These are phyloP conservation scores for Camellia sinensis DNA, from an alignment of 148 eudicot species.

Conservation along the genomic window DNA sequence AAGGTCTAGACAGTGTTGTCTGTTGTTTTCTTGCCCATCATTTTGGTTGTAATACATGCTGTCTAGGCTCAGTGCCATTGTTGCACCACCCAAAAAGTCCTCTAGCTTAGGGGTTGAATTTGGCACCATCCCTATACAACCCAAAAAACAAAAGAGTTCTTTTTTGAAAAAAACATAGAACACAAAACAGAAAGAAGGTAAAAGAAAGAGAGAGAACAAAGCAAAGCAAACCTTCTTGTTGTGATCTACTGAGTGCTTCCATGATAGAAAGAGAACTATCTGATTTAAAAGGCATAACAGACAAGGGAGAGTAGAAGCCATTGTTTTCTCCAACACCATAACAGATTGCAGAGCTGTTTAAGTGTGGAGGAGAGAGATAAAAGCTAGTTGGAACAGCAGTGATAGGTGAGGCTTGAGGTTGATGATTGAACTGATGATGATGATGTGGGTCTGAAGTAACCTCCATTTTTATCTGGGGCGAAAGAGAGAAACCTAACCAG, in stretches of 20 bases:
- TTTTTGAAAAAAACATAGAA: neutral
- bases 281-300: conserved; percentile 83
- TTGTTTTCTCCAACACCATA: conserved; percentile 49
- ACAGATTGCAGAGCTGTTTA: conserved; percentile 30
- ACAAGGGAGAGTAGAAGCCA: conserved; percentile 36
- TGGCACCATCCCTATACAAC: conserved; percentile 50
- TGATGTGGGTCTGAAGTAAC: conserved; percentile 19
- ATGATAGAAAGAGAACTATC: conserved; percentile 83
- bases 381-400: conserved; percentile 26
- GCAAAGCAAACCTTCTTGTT: conserved; percentile 47
- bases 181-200: neutral
- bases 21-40: conserved; percentile 15
- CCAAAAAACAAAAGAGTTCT: neutral
- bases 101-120: conserved; percentile 71
- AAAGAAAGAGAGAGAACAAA: neutral
- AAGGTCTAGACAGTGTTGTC: conserved; percentile 15
- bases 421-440: conserved; percentile 12
- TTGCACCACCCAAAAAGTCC: conserved; percentile 73
- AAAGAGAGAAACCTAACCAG: conserved; percentile 51
- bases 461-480: conserved; percentile 42
- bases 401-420: conserved; percentile 15
- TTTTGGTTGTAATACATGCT: conserved; percentile 49
- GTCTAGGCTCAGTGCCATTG: conserved; percentile 58
- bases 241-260: conserved; percentile 40
- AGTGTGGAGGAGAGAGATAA: conserved; percentile 28